These are phyloP conservation scores for Sarocladium strictum DNA, from an alignment of 2,329 filamentous ascomycete genomes.

Conservation along the genomic window DNA sequence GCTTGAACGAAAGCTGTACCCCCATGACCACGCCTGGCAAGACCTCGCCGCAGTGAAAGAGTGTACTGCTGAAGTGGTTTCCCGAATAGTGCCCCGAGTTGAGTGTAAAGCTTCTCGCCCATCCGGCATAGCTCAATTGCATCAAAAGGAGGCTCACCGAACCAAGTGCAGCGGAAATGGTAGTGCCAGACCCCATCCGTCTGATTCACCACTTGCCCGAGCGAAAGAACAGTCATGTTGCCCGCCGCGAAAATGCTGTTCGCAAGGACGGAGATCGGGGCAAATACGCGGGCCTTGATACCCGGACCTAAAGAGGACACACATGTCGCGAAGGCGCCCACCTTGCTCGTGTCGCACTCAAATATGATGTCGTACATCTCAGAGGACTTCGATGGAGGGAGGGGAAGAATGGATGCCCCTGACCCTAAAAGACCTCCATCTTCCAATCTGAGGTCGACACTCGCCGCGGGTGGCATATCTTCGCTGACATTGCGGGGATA, in stretches of 20 bases:
- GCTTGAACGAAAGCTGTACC: neutral
- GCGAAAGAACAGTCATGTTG: neutral
- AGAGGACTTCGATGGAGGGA: neutral
- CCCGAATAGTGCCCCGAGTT: neutral
- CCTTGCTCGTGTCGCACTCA: neutral
- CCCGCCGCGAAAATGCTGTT: slow-evolving; percentile 1
- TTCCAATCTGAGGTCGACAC: neutral
- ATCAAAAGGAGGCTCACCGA: neutral
- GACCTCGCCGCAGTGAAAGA: neutral
- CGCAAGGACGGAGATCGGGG: neutral
- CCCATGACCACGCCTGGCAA: neutral
- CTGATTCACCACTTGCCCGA: neutral
- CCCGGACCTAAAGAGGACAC: neutral
- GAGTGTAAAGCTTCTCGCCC: neutral
- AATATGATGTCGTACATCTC: slow-evolving; percentile 1
- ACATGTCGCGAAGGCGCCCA: neutral
- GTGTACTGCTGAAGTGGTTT: neutral
- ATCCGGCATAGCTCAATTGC: neutral
- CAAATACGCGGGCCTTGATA: neutral
- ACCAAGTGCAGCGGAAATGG: neutral
- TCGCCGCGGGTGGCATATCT: neutral
- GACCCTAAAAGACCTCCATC: neutral
- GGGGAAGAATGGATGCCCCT: neutral
- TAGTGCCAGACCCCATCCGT: neutral
- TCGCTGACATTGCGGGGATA: neutral